Conservation (phyloP, 228 moss, liverwort and hornwort species). For the Sphagnum magellanicum region DNA sequence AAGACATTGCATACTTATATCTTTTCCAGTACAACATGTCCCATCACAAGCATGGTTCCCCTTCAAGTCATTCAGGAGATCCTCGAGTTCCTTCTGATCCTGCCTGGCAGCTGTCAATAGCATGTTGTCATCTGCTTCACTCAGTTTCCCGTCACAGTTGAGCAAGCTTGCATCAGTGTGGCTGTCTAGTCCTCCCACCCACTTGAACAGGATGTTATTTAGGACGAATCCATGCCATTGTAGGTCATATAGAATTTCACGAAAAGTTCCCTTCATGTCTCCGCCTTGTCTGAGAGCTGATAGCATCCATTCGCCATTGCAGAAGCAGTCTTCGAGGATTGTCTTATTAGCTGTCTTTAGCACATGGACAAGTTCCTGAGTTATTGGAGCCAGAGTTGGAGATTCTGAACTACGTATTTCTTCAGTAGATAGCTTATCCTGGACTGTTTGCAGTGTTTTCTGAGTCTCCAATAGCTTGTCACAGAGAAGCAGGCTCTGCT, state of each 20-base stretch:
- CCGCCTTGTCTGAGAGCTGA: conserved; percentile 14
- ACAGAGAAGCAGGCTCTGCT: too few relatives aligned
- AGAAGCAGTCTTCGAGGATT: not conserved
- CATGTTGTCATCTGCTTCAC: not conserved
- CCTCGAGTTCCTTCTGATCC: conserved; percentile 6
- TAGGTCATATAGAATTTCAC: conserved; percentile 2
- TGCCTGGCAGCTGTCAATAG: conserved; percentile 7
- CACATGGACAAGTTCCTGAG: too few relatives aligned
- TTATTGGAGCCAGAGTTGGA: too few relatives aligned
- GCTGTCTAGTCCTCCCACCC: not conserved
- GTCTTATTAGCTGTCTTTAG: too few relatives aligned
- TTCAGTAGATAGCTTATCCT: too few relatives aligned
- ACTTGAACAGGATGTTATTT: not conserved
- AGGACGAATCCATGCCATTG: conserved; percentile 9
- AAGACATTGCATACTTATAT: not conserved
- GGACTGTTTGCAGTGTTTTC: too few relatives aligned
- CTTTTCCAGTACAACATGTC: not conserved
- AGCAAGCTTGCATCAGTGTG: too few relatives aligned
- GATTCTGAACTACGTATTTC: too few relatives aligned
- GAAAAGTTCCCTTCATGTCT: conserved; percentile 11
- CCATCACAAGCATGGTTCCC: not conserved
- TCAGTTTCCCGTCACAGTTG: not conserved
- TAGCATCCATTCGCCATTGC: not conserved
- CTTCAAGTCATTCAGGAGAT: conserved; percentile 7
- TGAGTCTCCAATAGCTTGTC: too few relatives aligned